Evolutionary conservation across 768 basidiomycete species (phyloP), one percentile per base, ranked within the genome.

Genomic region (Rhizopogon sp.): DNA sequence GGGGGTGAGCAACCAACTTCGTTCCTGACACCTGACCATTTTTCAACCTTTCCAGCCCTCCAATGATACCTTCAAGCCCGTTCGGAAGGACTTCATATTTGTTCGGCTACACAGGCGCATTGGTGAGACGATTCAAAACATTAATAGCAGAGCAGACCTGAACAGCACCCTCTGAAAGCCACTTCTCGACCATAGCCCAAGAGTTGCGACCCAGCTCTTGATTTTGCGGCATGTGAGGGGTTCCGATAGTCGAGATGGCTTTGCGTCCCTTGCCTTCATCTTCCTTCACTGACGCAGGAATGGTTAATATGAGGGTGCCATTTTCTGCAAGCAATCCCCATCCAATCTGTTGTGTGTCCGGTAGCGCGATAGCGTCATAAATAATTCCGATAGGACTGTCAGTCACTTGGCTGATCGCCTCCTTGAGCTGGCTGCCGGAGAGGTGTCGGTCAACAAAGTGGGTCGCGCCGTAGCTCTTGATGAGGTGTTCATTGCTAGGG

Each of bases 1-100:
- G 71, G 16, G 77, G 78, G 52, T 64, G 72, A 1, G 56, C 73
- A 6, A 80, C 68, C 17, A 80, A 60, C 61, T 81, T 80, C 11
- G 58, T 63, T 3, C 72, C 78, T n/a, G 75, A 78, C 25, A 79
- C 66, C 54, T 73, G 57, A 10, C 72, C 66, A 3, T 58, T 56
- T 61, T 61, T 63, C 59, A 80, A 42, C 56, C 63, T 64, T 45
- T 72, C 64, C 31, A 80, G 57, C 3, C 74, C 77, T 13, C 51
- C 66, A 0, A 55, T 41, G 10, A 80, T 68, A 9, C 71, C 76
- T 6, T 60, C 53, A 1, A 80, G 64, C 2, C 79, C 79, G 22
- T 64, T 60, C 1, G 72, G 69, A 10, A 80, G 62, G 13, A 78
- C 62, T 58, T 80, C 73, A 6, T 71, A 57, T 13, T 67, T 63